phyloP scores from a whole-genome alignment of 2,329 filamentous ascomycete species.

The Penicillium sp. region DNA sequence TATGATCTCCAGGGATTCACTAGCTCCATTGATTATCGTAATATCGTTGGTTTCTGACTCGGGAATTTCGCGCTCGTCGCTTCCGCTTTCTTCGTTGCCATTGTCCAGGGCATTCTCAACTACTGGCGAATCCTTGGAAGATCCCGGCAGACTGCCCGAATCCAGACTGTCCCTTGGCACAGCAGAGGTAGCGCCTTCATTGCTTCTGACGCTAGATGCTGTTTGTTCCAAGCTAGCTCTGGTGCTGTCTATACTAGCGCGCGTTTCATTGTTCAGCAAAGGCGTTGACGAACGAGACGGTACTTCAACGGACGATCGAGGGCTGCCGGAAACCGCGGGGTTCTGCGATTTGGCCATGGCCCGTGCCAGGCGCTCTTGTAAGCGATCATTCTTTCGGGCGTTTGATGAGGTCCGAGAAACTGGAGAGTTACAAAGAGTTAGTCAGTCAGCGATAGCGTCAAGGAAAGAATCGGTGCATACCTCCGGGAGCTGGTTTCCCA shows the following conservation, averaged over 20 bases:
- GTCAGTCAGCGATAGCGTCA: constrained; percentile 10
- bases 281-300: constrained; percentile 53
- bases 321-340: constrained; percentile 43
- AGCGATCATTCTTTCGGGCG: constrained; percentile 68
- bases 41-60: background rate
- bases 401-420: constrained; percentile 63
- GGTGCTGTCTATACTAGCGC: constrained; percentile 33
- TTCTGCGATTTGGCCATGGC: constrained; percentile 72
- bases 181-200: constrained; percentile 14
- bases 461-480: constrained; percentile 22
- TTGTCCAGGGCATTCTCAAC: background rate
- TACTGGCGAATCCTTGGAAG: constrained; percentile 23
- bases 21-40: background rate
- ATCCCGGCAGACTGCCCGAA: constrained; percentile 19
- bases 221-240: constrained; percentile 21
- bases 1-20: background rate
- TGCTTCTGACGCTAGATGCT: constrained; percentile 13
- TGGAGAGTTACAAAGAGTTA: constrained; percentile 32
- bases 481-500: constrained; percentile 21
- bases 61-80: constrained; percentile 1
- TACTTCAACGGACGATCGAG: constrained; percentile 43
- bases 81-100: constrained; percentile 6
- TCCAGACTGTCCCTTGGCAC: constrained; percentile 29
- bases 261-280: constrained; percentile 42
- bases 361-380: constrained; percentile 85